These are phyloP conservation scores for Gaillardinia entomophila DNA, from an alignment of 805 yeast species.

Conservation along the genomic window DNA sequence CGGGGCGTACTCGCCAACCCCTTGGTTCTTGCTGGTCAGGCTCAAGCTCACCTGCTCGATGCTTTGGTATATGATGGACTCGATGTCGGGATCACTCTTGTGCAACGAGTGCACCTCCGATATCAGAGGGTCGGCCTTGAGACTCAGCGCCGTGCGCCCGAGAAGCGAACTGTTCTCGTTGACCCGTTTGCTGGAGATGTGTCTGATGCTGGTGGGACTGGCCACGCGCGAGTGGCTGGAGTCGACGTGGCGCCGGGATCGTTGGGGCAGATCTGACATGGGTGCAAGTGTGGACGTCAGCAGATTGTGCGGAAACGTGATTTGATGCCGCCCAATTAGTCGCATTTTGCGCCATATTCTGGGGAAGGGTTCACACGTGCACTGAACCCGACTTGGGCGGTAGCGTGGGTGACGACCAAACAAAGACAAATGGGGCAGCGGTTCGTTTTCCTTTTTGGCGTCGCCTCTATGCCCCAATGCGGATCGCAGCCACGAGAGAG, in stretches of 20 bases:
- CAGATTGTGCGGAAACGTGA: too few relatives aligned
- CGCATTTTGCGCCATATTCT: too few relatives aligned
- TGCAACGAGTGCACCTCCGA: background rate
- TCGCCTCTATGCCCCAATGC: too few relatives aligned
- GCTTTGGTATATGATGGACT: constrained; percentile 3
- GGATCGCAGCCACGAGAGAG: too few relatives aligned
- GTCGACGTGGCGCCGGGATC: background rate
- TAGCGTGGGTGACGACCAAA: too few relatives aligned
- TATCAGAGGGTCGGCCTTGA: background rate
- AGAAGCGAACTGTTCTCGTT: constrained; percentile 5
- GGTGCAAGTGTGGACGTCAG: too few relatives aligned
- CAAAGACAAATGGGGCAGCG: too few relatives aligned
- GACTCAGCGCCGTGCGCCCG: background rate
- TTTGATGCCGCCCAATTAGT: too few relatives aligned
- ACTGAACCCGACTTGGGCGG: too few relatives aligned
- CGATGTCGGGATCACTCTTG: constrained; percentile 2
- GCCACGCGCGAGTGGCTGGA: background rate
- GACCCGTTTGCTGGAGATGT: constrained; percentile 17
- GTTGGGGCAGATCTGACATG: too few relatives aligned
- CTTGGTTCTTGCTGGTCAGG: background rate
- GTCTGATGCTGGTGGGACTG: constrained; percentile 20
- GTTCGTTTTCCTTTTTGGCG: too few relatives aligned
- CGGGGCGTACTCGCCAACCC: constrained; percentile 15
- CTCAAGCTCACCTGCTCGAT: background rate
- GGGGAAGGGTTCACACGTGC: too few relatives aligned